A percentile compares a stretch with the other conserved stretches of the same genome.
phyloP scores from a whole-genome alignment of 371 early-diverging fungal genomes.

The Actinomucor elegans region DNA sequence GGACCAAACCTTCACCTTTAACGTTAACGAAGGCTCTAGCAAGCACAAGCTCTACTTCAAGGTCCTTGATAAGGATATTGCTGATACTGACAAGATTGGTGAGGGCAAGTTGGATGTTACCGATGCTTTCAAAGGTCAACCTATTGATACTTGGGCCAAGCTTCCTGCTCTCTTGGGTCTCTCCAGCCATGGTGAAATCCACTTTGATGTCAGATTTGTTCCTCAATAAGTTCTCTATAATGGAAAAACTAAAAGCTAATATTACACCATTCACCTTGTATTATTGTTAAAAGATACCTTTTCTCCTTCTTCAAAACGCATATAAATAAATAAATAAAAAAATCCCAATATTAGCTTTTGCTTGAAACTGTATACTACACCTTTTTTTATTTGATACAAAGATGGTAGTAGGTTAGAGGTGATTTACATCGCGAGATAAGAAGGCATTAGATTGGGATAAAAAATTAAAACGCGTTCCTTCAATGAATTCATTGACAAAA shows the following conservation, averaged over 20 bases:
- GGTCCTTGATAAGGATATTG: slow-evolving; percentile 30
- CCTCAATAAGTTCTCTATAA: slow-evolving; percentile 10
- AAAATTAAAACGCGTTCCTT: too few species aligned
- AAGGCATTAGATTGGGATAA: too few species aligned
- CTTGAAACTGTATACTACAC: too few species aligned
- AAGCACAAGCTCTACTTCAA: slow-evolving; percentile 33
- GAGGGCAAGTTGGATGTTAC: slow-evolving; percentile 28
- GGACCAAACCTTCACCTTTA: slow-evolving; percentile 45
- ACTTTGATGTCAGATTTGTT: slow-evolving; percentile 23
- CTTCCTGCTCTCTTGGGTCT: slow-evolving; percentile 38
- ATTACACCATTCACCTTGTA: too few species aligned
- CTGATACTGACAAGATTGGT: slow-evolving; percentile 17
- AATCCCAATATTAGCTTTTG: background rate
- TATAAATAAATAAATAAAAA: background rate
- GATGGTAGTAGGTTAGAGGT: too few species aligned
- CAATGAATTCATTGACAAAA: too few species aligned
- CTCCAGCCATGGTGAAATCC: slow-evolving; percentile 40
- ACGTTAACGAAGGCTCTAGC: slow-evolving; percentile 25
- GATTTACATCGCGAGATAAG: too few species aligned
- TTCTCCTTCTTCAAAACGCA: background rate
- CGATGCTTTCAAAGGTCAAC: slow-evolving; percentile 20
- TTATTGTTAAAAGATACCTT: background rate
- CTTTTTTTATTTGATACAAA: too few species aligned
- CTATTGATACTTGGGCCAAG: slow-evolving; percentile 34
- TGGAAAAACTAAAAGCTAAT: too few species aligned